Evolutionary conservation across 306 rosid species (phyloP), one percentile per base, ranked within the genome.

Genomic region (Sophora flavescens): DNA sequence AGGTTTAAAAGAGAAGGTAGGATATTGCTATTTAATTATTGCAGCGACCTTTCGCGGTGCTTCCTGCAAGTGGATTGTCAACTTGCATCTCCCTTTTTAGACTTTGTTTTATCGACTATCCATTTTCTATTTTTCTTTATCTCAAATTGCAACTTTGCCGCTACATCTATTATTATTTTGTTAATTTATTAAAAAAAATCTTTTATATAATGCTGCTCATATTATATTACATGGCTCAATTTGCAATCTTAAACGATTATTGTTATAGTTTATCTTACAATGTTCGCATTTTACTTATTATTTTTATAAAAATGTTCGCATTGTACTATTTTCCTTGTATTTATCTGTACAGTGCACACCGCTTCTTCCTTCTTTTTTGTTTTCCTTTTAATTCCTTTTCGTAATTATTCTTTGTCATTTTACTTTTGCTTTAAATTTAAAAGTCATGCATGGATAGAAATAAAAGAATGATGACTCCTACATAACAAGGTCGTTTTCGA

Each of bases 1-100:
- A 22, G 42, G 47, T 10, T 7, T 51, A 64, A 41, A 54, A 30
- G 18, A 41, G 65, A 54, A 35, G 42, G 13, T 56, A 17, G 10
- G 50, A 53, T 54, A 30, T 59, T 74, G 76, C 1, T 12, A 30
- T 68, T 68, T 83, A 77, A 83, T 81, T 61, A 72, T 68, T 79
- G 76, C 44, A 76, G 68, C 79, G 81, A 87, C 91, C 82, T 84
- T 81, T 86, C 89, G 91, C 86, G 82, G 77, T 66, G 41, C 26
- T 48, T 63, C 78, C 28, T 67, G 93, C 98, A 94, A 94, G 96
- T 91, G 93, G 97, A 84, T 87, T 56, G n/a, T 87, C 98, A 91
- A 93, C 73, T 95, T 90, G 98, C 97, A 84, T 38, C 26, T 16
- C 75, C 63, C 80, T 86, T 88, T 83, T 88, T 83, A 80, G 89